A percentile compares a stretch with the other conserved stretches of the same genome.
These are phyloP conservation scores for Aspergillus transmontanensis DNA, from an alignment of 2,329 filamentous ascomycete genomes.

Conservation along the genomic window DNA sequence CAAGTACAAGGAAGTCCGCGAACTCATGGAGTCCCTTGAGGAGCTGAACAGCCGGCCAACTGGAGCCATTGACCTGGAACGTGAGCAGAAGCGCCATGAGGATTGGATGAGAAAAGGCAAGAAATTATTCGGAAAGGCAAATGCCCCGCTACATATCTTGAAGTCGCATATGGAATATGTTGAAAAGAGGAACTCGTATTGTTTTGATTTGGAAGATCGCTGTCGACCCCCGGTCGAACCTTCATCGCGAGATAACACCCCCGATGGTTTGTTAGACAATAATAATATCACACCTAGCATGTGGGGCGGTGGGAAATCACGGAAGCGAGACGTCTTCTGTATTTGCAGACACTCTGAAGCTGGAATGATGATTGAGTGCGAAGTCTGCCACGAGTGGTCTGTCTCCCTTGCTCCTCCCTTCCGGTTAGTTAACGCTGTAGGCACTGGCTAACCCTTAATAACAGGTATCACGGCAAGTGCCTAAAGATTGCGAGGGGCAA, in stretches of 20 bases:
- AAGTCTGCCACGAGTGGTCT: slow-evolving; percentile 96
- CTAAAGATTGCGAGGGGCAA: slow-evolving; percentile 97
- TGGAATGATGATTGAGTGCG: slow-evolving; percentile 99
- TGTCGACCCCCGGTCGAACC: slow-evolving; percentile 90
- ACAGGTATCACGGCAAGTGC: slow-evolving; percentile 95
- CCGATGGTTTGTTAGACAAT: slow-evolving; percentile 57
- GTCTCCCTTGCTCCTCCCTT: slow-evolving; percentile 32
- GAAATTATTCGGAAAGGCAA: slow-evolving; percentile 96
- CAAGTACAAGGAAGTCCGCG: slow-evolving; percentile 84
- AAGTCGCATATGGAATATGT: slow-evolving; percentile 95
- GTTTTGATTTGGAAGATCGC: slow-evolving; percentile 88
- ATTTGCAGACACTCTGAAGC: slow-evolving; percentile 92
- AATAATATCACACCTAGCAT: slow-evolving; percentile 24
- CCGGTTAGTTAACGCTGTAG: not conserved
- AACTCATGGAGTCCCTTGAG: slow-evolving; percentile 82
- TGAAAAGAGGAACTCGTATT: slow-evolving; percentile 82
- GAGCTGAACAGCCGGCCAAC: slow-evolving; percentile 90
- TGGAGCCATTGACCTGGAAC: slow-evolving; percentile 89
- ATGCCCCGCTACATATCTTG: slow-evolving; percentile 92
- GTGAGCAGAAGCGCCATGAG: slow-evolving; percentile 90
- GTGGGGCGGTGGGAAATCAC: slow-evolving; percentile 53
- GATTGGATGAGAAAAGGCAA: slow-evolving; percentile 99
- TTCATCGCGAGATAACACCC: slow-evolving; percentile 77
- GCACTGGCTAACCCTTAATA: slow-evolving; percentile 27
- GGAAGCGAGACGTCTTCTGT: slow-evolving; percentile 83